phyloP scores from a whole-genome alignment of 2,329 filamentous ascomycete species.

The Nemania serpens region DNA sequence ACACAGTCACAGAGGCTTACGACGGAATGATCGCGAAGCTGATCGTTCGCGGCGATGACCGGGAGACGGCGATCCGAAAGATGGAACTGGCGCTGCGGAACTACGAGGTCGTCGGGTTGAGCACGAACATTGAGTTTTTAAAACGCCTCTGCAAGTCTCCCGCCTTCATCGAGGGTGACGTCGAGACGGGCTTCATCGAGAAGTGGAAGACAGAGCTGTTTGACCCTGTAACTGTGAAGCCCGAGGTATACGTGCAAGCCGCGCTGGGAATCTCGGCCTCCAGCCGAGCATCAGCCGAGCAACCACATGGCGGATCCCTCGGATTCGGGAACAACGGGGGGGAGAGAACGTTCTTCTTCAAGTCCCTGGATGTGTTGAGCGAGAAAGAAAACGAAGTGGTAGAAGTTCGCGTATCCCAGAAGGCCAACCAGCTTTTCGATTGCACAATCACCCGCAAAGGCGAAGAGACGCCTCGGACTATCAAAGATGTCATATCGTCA shows the following conservation, averaged over 20 bases:
- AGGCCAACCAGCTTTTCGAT: conserved; percentile 52
- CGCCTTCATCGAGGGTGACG: conserved; percentile 82
- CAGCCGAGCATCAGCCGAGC: conserved; percentile 44
- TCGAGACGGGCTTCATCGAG: conserved; percentile 95
- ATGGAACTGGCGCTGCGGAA: conserved; percentile 78
- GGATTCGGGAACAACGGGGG: conserved; percentile 57
- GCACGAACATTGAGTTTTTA: conserved; percentile 96
- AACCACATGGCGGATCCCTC: conserved; percentile 56
- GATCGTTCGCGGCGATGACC: conserved; percentile 81
- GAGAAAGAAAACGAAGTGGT: conserved; percentile 68
- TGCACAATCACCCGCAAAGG: conserved; percentile 51
- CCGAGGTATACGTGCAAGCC: conserved; percentile 84
- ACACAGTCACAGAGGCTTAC: conserved; percentile 91
- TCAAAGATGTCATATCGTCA: conserved; percentile 53
- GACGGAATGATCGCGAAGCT: conserved; percentile 99
- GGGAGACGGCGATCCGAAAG: conserved; percentile 81
- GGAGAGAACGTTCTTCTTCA: conserved; percentile 56
- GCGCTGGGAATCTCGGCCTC: conserved; percentile 73
- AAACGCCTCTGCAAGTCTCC: conserved; percentile 82
- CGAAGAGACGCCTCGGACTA: conserved; percentile 45
- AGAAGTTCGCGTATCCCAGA: conserved; percentile 56
- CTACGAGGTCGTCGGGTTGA: conserved; percentile 90
- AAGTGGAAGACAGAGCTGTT: conserved; percentile 86
- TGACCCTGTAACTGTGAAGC: conserved; percentile 59
- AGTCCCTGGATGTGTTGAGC: conserved; percentile 63